phyloP scores from a whole-genome alignment of 2,329 filamentous ascomycete genomes.

The Aspergillus phoenicis region DNA sequence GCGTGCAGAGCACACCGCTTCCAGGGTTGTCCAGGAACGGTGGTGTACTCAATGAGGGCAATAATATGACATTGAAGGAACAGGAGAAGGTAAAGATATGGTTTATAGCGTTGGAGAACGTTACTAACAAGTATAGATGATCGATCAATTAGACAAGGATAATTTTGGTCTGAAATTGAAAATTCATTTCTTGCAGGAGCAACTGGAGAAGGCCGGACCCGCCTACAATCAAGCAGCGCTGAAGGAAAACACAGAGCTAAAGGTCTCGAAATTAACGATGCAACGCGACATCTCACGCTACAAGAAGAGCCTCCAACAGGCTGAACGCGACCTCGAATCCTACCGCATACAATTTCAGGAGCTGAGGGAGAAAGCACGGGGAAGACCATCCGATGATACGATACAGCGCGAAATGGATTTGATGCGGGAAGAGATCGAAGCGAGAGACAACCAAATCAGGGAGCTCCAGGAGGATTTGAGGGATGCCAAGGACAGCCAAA shows the following conservation, averaged over 20 bases:
- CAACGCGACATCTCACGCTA: constrained; percentile 83
- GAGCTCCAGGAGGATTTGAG: constrained; percentile 57
- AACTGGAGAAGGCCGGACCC: constrained; percentile 80
- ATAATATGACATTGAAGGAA: constrained; percentile 85
- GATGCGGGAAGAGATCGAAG: constrained; percentile 54
- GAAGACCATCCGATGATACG: constrained; percentile 71
- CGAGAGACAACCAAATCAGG: constrained; percentile 48
- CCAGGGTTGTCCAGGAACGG: constrained; percentile 68
- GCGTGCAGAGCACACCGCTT: constrained; percentile 79
- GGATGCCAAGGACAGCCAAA: constrained; percentile 56
- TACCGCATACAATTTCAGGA: constrained; percentile 82
- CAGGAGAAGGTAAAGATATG: constrained; percentile 74
- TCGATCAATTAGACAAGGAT: constrained; percentile 96
- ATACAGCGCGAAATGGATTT: constrained; percentile 63
- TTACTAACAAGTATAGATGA: constrained; percentile 53
- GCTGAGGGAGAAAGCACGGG: constrained; percentile 78
- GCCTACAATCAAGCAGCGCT: constrained; percentile 87
- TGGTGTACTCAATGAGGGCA: constrained; percentile 74
- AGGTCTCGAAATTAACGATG: constrained; percentile 89
- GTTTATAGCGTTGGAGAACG: not conserved
- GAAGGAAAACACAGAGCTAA: constrained; percentile 93
- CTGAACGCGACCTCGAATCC: constrained; percentile 82
- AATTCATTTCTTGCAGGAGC: constrained; percentile 94
- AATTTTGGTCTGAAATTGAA: constrained; percentile 97
- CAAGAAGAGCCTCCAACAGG: constrained; percentile 78